Base-by-base conservation (phyloP, 768 basidiomycete species). In the Lactarius trivialis region DNA sequence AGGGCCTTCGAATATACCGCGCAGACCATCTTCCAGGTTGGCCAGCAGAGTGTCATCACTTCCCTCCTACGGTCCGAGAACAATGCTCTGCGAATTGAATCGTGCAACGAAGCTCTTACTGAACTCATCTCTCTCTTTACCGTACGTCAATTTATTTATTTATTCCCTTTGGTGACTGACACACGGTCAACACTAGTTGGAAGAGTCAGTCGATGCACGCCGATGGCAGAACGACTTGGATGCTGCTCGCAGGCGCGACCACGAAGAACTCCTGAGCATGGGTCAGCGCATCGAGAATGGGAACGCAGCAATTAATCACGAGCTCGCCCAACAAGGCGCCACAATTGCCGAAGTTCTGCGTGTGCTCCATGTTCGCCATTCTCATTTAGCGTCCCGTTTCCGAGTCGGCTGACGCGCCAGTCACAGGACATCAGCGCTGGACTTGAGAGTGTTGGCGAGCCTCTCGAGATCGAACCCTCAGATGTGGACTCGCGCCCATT, bases 251-350 rank as follows among this genome's bases (percentile, higher is more conserved):
- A 43, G 50, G 41, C 63, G 52, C 5, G 65, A 66, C 45, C 65
- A 66, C 24, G 24, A 60, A 26, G 65, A 66, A 17, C 58, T 66
- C 34, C 32, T 60, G 36, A 43, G 8, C 36, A 32, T 66, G 45
- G 63, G 65, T 2, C 43, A 33, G 30, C 63, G 65, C 17, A 48
- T 67, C 48, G 64, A 67, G 43, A 56, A 30, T 36, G 60, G 48
- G 33, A 65, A 61, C 43, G 64, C 51, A 0, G 66, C 57, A 30
- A 65, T 67, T 36, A 32, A 51, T 51, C 52, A 55, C 14, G 66
- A 67, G 39, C 64, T 67, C 15, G 64, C 60, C 3, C 66, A 61
- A 43, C 66, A 67, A 49, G 64, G 66, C 17, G 50, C 33, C n/a
- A 65, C 63, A 26, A 51, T 67, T 15, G n/a, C 56, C 1, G 60